phyloP scores from a whole-genome alignment of 2,329 filamentous ascomycete genomes.

The Colletotrichum ledebouriae region DNA sequence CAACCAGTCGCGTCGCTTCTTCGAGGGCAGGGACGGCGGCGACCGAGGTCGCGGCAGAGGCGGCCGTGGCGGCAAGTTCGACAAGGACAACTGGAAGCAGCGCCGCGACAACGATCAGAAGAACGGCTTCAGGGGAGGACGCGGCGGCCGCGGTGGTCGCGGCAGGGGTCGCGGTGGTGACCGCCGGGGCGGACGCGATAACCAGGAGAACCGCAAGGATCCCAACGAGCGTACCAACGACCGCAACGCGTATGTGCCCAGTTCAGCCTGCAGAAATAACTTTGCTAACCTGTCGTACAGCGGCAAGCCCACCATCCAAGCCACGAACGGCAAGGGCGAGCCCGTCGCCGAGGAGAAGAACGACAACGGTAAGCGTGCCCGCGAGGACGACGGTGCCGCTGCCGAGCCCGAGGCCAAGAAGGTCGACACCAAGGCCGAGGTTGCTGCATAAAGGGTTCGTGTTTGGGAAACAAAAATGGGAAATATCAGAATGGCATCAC shows the following conservation, averaged over 20 bases:
- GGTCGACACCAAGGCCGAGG: conserved; percentile 66
- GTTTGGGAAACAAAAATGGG: background rate
- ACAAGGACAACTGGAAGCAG: conserved; percentile 72
- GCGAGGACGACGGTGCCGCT: conserved; percentile 63
- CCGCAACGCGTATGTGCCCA: conserved; percentile 51
- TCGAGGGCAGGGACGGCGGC: conserved; percentile 59
- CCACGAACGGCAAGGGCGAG: conserved; percentile 56
- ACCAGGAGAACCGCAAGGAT: conserved; percentile 53
- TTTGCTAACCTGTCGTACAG: conserved; percentile 45
- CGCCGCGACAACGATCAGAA: conserved; percentile 73
- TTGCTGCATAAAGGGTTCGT: conserved; percentile 28
- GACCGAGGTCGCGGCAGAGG: conserved; percentile 50
- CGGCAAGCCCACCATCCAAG: conserved; percentile 59
- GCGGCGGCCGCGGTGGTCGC: conserved; percentile 54
- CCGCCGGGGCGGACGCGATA: conserved; percentile 52
- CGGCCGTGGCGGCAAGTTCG: conserved; percentile 54
- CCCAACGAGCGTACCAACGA: conserved; percentile 49
- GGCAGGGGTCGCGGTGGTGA: conserved; percentile 60
- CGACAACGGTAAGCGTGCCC: conserved; percentile 65
- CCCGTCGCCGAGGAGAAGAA: conserved; percentile 45
- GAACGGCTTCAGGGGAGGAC: conserved; percentile 65
- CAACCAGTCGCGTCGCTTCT: conserved; percentile 62
- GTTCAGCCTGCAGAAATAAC: background rate
- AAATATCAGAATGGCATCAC: background rate
- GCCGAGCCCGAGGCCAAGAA: conserved; percentile 72